phyloP scores from a whole-genome alignment of 352 stramenopile species.

The Phytophthora hibernalis region DNA sequence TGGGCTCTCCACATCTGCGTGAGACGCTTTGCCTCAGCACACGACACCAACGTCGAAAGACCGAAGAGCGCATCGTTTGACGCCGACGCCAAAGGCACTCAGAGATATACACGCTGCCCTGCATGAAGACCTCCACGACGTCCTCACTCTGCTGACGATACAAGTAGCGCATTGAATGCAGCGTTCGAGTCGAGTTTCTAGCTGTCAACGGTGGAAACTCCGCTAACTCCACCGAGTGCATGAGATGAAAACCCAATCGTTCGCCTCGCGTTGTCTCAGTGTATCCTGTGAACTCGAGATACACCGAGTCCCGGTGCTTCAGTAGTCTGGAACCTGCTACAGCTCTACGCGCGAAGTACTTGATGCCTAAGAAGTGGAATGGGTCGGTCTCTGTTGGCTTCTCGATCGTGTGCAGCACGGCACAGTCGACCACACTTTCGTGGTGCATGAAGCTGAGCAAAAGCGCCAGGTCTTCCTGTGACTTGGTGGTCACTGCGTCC shows the following conservation, averaged over 20 bases:
- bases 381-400: constrained; percentile 34
- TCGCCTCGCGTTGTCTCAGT: constrained; percentile 34
- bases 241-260: constrained; percentile 50
- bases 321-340: constrained; percentile 10
- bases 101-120: constrained; percentile 38
- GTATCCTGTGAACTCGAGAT: constrained; percentile 41
- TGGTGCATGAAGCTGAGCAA: constrained; percentile 29
- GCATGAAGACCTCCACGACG: constrained; percentile 60
- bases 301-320: constrained; percentile 38
- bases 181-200: constrained; percentile 11
- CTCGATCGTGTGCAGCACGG: constrained; percentile 36
- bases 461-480: constrained; percentile 49
- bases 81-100: constrained; percentile 29
- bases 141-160: constrained; percentile 56
- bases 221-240: constrained; percentile 49
- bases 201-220: constrained; percentile 26
- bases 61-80: constrained; percentile 43
- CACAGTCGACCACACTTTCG: constrained; percentile 33
- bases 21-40: constrained; percentile 55
- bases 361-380: constrained; percentile 43
- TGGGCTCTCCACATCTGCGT: constrained; percentile 46
- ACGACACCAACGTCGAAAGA: constrained; percentile 45
- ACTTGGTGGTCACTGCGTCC: constrained; percentile 40
- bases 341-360: constrained; percentile 25
- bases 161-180: constrained; percentile 46